These are phyloP conservation scores for Chaetothyriales sp. DNA, from an alignment of 2,329 filamentous ascomycete genomes.

Conservation along the genomic window DNA sequence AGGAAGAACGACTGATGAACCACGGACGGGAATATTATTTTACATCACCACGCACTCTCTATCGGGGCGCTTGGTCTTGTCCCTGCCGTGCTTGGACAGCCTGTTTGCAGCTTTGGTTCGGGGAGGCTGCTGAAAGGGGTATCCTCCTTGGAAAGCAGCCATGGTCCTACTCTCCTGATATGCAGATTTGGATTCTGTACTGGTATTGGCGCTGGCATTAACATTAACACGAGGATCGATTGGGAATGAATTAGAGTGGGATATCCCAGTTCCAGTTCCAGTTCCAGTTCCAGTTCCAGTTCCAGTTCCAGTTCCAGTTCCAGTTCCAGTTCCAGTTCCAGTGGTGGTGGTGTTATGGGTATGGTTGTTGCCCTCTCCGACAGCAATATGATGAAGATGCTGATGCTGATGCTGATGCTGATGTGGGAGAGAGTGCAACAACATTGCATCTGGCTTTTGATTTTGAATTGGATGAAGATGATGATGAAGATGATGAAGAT, in stretches of 20 bases:
- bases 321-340: neutral
- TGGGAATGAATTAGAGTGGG: neutral
- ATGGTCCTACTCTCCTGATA: slow-evolving; percentile 1
- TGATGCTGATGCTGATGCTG: neutral
- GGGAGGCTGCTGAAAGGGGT: slow-evolving; percentile 4
- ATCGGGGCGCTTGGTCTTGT: slow-evolving; percentile 22
- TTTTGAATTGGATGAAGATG: neutral
- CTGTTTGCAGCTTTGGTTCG: neutral
- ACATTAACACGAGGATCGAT: neutral
- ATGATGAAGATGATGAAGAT: too few relatives aligned
- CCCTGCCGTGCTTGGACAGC: slow-evolving; percentile 12
- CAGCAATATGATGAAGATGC: neutral
- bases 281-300: neutral
- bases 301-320: neutral
- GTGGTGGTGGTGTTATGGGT: too few relatives aligned
- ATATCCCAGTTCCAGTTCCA: neutral
- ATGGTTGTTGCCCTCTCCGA: too few relatives aligned
- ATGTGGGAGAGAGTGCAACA: too few relatives aligned
- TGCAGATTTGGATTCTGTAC: neutral
- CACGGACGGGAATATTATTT: slow-evolving; percentile 1
- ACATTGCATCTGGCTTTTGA: neutral
- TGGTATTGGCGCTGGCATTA: neutral
- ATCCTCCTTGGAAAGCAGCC: slow-evolving; percentile 1
- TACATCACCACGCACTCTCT: slow-evolving; percentile 31
- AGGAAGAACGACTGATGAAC: neutral